Evolutionary conservation across 805 yeast species (phyloP).

Genomic region (Nematodospora valgi): DNA sequence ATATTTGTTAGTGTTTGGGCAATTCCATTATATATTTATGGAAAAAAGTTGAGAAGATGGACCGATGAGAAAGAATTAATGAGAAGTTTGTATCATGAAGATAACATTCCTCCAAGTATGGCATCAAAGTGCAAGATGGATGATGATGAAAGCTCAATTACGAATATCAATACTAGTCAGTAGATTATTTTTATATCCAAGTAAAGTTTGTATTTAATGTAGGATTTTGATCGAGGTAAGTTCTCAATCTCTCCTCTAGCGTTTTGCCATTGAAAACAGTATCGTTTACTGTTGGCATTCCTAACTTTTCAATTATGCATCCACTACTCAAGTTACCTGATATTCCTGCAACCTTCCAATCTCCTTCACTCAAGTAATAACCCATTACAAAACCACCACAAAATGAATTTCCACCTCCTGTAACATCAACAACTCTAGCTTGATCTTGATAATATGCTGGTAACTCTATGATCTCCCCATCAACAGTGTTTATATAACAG

Average conservation of each 20-base stretch:
- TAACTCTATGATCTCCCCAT: slow-evolving; percentile 37
- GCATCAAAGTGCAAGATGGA: slow-evolving; percentile 5
- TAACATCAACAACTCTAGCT: slow-evolving; percentile 35
- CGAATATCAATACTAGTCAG: not conserved
- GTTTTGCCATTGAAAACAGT: slow-evolving; percentile 61
- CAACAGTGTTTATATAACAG: slow-evolving; percentile 43
- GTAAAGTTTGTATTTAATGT: slow-evolving; percentile 1
- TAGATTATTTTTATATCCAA: slow-evolving; percentile 8
- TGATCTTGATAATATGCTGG: slow-evolving; percentile 70
- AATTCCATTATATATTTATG: slow-evolving; percentile 52
- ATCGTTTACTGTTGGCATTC: slow-evolving; percentile 51
- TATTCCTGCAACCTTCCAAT: slow-evolving; percentile 53
- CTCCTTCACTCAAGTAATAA: slow-evolving; percentile 43
- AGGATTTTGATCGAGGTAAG: slow-evolving; percentile 30
- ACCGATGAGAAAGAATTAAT: slow-evolving; percentile 46
- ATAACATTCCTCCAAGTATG: slow-evolving; percentile 8
- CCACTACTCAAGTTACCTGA: slow-evolving; percentile 81
- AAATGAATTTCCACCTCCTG: slow-evolving; percentile 45
- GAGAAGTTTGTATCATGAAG: slow-evolving; percentile 28
- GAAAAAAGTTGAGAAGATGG: slow-evolving; percentile 49
- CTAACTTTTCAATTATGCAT: slow-evolving; percentile 74
- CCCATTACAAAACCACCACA: slow-evolving; percentile 52
- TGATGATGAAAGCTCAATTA: not conserved
- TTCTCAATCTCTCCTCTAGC: slow-evolving; percentile 41
- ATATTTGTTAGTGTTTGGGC: slow-evolving; percentile 45